These are phyloP conservation scores for Teratosphaeria pseudoeucalypti DNA, from an alignment of 2,329 filamentous ascomycete species.

Conservation along the genomic window DNA sequence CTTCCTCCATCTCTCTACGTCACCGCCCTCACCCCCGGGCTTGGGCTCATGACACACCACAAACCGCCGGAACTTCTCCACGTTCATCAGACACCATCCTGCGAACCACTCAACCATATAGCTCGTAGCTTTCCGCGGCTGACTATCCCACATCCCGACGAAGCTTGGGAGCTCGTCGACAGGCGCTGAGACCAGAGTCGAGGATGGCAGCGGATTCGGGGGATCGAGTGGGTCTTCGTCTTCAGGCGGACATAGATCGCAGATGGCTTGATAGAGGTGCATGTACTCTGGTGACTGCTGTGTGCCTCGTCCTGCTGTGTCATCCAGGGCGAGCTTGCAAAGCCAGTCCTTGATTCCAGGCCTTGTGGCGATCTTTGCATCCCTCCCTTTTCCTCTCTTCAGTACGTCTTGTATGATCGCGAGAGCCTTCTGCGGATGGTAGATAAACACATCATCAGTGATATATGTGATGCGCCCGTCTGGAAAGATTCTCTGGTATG, in stretches of 20 bases:
- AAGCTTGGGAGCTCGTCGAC: conserved; percentile 16
- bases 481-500: conserved; percentile 26
- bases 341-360: conserved; percentile 22
- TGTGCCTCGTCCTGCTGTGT: conserved; percentile 5
- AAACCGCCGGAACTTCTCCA: conserved; percentile 18
- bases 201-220: conserved; percentile 6
- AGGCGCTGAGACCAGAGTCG: conserved; percentile 15
- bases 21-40: conserved; percentile 1
- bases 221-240: conserved; percentile 10
- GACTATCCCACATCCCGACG: conserved; percentile 13
- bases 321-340: conserved; percentile 6
- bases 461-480: conserved; percentile 31
- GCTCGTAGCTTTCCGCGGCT: conserved; percentile 18
- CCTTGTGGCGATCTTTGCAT: conserved; percentile 17
- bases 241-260: conserved; percentile 17
- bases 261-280: conserved; percentile 15
- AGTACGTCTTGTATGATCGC: conserved; percentile 28
- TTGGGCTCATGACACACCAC: conserved; percentile 18
- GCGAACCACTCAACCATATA: conserved; percentile 26
- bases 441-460: conserved; percentile 34
- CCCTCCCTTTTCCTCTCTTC: conserved; percentile 17
- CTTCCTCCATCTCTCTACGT: conserved; percentile 17
- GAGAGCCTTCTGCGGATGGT: conserved; percentile 27
- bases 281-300: conserved; percentile 6
- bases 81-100: conserved; percentile 15